A percentile compares a stretch with the other conserved stretches of the same genome.
Evolutionary conservation across 108 stramenopile genomes (phyloP).

Genomic region (Nannochloropsis salina): DNA sequence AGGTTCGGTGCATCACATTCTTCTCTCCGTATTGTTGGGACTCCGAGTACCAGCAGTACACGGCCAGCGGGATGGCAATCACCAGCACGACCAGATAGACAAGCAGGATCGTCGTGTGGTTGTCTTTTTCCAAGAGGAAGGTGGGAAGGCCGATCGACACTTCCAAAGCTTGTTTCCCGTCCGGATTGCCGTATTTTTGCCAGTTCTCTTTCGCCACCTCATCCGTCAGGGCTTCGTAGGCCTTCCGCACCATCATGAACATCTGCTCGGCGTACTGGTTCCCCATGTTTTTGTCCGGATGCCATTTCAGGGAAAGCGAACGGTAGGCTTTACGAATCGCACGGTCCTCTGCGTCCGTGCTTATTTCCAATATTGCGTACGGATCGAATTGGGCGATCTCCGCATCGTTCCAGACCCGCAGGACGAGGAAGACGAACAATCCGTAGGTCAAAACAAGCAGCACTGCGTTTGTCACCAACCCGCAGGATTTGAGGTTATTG

Average conservation of each 20-base stretch:
- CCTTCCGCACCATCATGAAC: conserved; percentile 58
- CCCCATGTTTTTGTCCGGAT: conserved; percentile 58
- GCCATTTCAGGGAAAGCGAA: conserved; percentile 48
- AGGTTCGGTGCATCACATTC: conserved; percentile 96
- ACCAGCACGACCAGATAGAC: conserved; percentile 93
- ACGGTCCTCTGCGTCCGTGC: conserved; percentile 28
- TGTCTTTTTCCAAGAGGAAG: conserved; percentile 76
- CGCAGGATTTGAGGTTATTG: neutral
- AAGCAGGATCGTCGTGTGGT: conserved; percentile 83
- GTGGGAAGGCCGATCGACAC: conserved; percentile 91
- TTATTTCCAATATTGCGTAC: conserved; percentile 50
- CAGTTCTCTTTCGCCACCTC: conserved; percentile 53
- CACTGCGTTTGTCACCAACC: neutral
- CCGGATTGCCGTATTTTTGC: conserved; percentile 63
- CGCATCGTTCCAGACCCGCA: conserved; percentile 34
- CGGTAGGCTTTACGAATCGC: conserved; percentile 55
- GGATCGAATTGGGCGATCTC: conserved; percentile 53
- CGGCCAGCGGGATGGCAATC: conserved; percentile 77
- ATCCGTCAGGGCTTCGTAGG: conserved; percentile 57
- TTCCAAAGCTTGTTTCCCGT: conserved; percentile 93
- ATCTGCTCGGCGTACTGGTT: conserved; percentile 57
- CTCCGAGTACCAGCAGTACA: conserved; percentile 86
- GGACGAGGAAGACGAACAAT: conserved; percentile 38
- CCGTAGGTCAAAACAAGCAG: neutral
- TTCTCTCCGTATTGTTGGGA: conserved; percentile 92